Percentiles rank a stretch among this genome's conserved stretches.
These are phyloP conservation scores for Moesziomyces aphidis DNA, from an alignment of 1,284 basidiomycete genomes.

Conservation along the genomic window DNA sequence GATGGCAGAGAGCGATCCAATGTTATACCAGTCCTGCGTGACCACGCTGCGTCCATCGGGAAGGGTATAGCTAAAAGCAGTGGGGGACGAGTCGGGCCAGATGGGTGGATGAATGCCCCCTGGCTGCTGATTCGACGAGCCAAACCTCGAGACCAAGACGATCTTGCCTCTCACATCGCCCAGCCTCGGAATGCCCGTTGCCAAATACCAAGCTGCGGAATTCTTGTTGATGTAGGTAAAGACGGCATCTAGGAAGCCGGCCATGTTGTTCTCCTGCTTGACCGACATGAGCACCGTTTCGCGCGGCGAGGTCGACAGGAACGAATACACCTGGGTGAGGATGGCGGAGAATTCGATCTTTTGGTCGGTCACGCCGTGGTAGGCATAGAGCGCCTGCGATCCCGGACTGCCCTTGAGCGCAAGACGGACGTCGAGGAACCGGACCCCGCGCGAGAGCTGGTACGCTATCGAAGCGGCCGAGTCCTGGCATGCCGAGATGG, in stretches of 20 bases:
- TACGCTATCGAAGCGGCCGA: conserved; percentile 14
- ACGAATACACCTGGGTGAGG: conserved; percentile 38
- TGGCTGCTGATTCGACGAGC: conserved; percentile 23
- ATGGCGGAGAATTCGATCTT: conserved; percentile 47
- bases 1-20: conserved; percentile 30
- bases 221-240: conserved; percentile 31
- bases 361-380: conserved; percentile 53
- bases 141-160: conserved; percentile 50
- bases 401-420: conserved; percentile 35
- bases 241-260: conserved; percentile 33
- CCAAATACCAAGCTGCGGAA: conserved; percentile 30
- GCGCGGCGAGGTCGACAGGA: conserved; percentile 16
- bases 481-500: conserved; percentile 52
- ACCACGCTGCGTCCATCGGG: conserved; percentile 17
- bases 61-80: conserved; percentile 30
- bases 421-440: conserved; percentile 56
- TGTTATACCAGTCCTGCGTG: conserved; percentile 59
- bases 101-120: conserved; percentile 57
- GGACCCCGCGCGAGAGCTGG: conserved; percentile 50
- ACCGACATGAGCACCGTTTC: conserved; percentile 53
- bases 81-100: conserved; percentile 45
- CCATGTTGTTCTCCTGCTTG: conserved; percentile 48
- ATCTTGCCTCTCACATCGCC: conserved; percentile 47
- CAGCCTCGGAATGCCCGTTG: conserved; percentile 34
- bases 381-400: conserved; percentile 41